Percentiles rank a stretch among this genome's conserved stretches.
phyloP scores from a whole-genome alignment of 495 filamentous ascomycete species.

The Talaromyces borbonicus region DNA sequence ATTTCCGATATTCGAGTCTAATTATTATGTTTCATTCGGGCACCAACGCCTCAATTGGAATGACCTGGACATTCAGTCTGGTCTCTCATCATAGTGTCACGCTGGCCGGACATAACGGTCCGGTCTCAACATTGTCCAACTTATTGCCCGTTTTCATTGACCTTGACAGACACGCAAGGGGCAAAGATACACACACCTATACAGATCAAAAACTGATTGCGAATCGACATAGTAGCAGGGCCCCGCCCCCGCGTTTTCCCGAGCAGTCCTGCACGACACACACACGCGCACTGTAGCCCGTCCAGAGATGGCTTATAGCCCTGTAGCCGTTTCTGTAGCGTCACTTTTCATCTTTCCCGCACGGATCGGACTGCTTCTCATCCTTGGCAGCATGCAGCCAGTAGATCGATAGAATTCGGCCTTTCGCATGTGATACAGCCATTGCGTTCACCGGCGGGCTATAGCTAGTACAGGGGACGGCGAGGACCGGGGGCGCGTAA shows the following conservation, averaged over 20 bases:
- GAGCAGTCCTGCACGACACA: not conserved
- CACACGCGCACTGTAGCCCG: not conserved
- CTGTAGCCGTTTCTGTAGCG: not conserved
- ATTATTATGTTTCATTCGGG: no score
- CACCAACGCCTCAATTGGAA: no score
- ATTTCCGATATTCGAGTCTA: not conserved
- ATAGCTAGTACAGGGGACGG: not conserved
- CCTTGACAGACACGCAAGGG: no score
- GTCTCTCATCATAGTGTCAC: no score
- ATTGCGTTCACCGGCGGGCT: not conserved
- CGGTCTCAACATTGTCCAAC: no score
- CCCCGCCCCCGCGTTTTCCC: slow-evolving; percentile 2
- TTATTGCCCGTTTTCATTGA: no score
- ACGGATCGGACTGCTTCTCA: slow-evolving; percentile 3
- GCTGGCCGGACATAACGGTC: no score
- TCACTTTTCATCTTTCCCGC: not conserved
- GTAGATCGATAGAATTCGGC: not conserved
- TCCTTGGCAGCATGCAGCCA: not conserved
- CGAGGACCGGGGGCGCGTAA: not conserved
- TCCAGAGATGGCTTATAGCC: no score
- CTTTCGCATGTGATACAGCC: slow-evolving; percentile 2
- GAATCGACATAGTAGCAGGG: not conserved
- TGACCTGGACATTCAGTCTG: no score
- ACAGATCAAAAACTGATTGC: not conserved
- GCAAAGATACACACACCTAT: no score